These are phyloP conservation scores for Sugiyamaella pinicola DNA, from an alignment of 1,139 yeast genomes.

Conservation along the genomic window DNA sequence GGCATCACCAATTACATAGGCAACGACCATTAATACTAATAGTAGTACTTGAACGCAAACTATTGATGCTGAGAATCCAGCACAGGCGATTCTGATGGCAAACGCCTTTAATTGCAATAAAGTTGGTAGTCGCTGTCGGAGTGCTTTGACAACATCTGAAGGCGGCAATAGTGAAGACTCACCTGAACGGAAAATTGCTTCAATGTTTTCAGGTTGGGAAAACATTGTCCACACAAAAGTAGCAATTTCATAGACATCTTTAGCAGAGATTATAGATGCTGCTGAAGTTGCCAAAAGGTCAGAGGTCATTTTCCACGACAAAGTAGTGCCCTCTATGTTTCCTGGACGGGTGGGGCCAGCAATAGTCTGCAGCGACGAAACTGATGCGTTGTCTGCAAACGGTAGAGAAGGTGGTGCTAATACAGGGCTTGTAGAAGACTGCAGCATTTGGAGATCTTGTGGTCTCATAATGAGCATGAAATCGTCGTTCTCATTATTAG, in stretches of 20 bases:
- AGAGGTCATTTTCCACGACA: conserved; percentile 39
- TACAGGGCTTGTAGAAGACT: conserved; percentile 4
- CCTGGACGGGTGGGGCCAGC: conserved; percentile 33
- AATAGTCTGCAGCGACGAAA: no score
- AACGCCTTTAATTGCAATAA: conserved; percentile 17
- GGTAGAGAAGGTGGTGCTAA: background rate
- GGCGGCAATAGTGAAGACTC: conserved; percentile 32
- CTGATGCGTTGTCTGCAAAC: no score
- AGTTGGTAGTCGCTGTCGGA: conserved; percentile 26
- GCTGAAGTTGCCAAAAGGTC: conserved; percentile 30
- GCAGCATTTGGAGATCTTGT: conserved; percentile 25
- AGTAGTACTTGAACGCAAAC: conserved; percentile 34
- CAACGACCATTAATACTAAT: conserved; percentile 36
- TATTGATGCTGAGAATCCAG: conserved; percentile 31
- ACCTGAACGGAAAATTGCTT: conserved; percentile 15
- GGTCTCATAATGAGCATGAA: conserved; percentile 28
- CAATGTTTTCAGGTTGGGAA: conserved; percentile 32
- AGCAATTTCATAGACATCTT: conserved; percentile 25
- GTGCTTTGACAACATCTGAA: conserved; percentile 29
- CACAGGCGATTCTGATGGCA: conserved; percentile 23
- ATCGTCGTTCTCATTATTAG: background rate
- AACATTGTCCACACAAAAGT: conserved; percentile 35
- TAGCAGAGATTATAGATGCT: conserved; percentile 23
- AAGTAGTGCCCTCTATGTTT: conserved; percentile 33
- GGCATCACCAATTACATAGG: conserved; percentile 36